These are phyloP conservation scores for Rubroboletus pulcherrimus DNA, from an alignment of 768 basidiomycete species.

Conservation along the genomic window DNA sequence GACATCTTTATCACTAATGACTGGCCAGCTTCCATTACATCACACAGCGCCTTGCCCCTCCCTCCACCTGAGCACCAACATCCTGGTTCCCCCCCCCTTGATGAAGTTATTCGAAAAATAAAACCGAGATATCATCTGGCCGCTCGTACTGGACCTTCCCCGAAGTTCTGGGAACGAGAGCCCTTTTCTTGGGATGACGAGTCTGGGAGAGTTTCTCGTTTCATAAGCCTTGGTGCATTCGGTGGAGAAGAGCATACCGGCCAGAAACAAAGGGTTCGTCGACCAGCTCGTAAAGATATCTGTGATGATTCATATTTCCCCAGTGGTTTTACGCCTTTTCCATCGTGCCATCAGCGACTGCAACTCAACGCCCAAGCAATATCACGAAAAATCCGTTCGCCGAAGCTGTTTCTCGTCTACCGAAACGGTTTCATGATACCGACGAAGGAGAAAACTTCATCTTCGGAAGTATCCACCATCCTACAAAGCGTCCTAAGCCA, in stretches of 20 bases:
- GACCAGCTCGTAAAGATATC: not conserved
- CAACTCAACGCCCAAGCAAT: conserved; percentile 52
- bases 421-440: conserved; percentile 54
- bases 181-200: conserved; percentile 85
- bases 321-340: conserved; percentile 99
- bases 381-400: conserved; percentile 69
- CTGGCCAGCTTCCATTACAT: conserved; percentile 66
- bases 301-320: conserved; percentile 5
- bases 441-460: conserved; percentile 59
- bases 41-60: conserved; percentile 53
- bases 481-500: conserved; percentile 53
- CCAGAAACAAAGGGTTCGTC: conserved; percentile 82
- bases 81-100: conserved; percentile 52
- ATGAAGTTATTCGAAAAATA: conserved; percentile 58
- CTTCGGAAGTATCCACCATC: conserved; percentile 59
- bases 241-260: conserved; percentile 54
- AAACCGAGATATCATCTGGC: conserved; percentile 90
- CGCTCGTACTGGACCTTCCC: conserved; percentile 55
- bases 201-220: conserved; percentile 59
- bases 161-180: conserved; percentile 93
- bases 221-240: conserved; percentile 86
- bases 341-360: conserved; percentile 54
- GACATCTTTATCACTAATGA: conserved; percentile 81
- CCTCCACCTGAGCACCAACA: conserved; percentile 41
- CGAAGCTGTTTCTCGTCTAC: conserved; percentile 33